These are phyloP conservation scores for Musa acuminata DNA, from an alignment of 176 grass and related monocot species.

Conservation along the genomic window DNA sequence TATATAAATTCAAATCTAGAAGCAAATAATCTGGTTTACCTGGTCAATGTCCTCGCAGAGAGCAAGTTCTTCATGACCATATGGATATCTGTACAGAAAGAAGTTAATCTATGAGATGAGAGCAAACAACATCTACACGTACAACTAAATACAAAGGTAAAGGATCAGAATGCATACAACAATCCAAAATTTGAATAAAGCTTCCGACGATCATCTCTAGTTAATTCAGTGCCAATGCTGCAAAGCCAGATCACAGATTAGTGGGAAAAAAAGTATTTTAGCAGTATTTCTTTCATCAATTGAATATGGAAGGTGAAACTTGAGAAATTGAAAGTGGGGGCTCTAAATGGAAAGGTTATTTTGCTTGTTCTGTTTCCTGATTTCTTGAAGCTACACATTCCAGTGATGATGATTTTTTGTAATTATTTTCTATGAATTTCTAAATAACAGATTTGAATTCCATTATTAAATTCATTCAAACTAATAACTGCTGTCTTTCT, in stretches of 20 bases:
- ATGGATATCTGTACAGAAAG: constrained; percentile 52
- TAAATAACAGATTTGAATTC: background rate
- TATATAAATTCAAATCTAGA: background rate
- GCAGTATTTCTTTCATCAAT: background rate
- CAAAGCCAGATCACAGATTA: constrained; percentile 28
- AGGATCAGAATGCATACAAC: constrained; percentile 38
- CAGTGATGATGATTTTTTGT: background rate
- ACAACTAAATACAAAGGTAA: background rate
- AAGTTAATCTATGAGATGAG: constrained; percentile 10
- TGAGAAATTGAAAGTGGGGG: background rate
- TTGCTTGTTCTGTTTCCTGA: background rate
- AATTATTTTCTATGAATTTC: background rate
- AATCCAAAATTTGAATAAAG: constrained; percentile 96
- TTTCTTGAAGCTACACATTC: background rate
- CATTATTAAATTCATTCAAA: background rate
- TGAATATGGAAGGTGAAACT: background rate
- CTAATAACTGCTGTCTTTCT: background rate
- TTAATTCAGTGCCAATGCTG: constrained; percentile 95
- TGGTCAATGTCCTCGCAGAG: constrained; percentile 95
- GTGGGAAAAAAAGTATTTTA: background rate
- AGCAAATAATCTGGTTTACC: constrained; percentile 24
- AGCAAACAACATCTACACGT: constrained; percentile 8
- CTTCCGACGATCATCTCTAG: constrained; percentile 91
- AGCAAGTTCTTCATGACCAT: constrained; percentile 98
- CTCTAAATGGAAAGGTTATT: background rate